Base-by-base conservation (phyloP, 768 basidiomycete genomes). In the Russula sp. region DNA sequence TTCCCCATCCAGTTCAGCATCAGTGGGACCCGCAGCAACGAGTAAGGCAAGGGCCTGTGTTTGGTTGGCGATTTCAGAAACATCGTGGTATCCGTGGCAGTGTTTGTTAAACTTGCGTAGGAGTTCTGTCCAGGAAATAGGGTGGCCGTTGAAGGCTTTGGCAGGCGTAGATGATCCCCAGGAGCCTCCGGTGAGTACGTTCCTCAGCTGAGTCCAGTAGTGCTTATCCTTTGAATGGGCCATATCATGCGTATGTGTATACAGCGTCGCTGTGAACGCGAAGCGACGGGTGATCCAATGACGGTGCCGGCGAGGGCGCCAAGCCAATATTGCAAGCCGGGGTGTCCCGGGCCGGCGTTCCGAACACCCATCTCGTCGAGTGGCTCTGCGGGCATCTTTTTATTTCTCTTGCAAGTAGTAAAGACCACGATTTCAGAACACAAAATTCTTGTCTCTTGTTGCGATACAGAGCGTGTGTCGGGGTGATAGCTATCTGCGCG, bases 31-130 rank as follows among this genome's bases (percentile, higher is more conserved):
- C 1, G 66, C 69, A 22, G 72, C 70, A 10, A 77, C 65, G 48
- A 87, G 76, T 36, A 88, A 69, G 6, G 83, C 80, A 35, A 92
- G 75, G 0, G 79, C 78, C 36, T 85, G 86, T 0, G 83, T 90
- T 67, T 87, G 83, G 0, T 78, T 81, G 18, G 86, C 87, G 61
- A 90, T 77, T 66, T 87, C 83, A 3, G 83, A 78, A 14, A 87
- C 75, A 60, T 85, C 84, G 63, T 71, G 67, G 66, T 78, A 83
- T 0, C 86, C 85, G 6, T 72, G 72, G 68, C 86, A 87, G 66
- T 94, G 92, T 65, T 94, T 94, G 71, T 88, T 85, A 75, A 90
- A 92, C 73, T 94, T 94, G 65, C 89, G 81, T 43, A 93, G 73
- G 13, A 93, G 81, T 69, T 90, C 87, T 1, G 84, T 77, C 92